Conservation (phyloP, 495 filamentous ascomycete species). For the Aspergillus conjunctus region DNA sequence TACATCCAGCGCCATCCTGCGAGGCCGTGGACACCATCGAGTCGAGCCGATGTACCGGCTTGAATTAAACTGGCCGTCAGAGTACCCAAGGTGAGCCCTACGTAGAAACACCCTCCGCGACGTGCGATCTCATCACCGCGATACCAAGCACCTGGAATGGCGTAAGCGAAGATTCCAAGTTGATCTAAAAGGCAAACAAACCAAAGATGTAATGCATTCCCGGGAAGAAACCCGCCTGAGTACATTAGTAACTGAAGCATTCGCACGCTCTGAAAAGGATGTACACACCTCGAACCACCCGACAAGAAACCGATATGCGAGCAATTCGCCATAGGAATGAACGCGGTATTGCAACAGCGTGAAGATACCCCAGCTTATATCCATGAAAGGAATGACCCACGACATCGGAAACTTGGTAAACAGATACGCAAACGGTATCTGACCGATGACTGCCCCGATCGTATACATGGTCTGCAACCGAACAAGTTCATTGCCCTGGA, state of each 20-base stretch:
- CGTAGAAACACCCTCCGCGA: conserved; percentile 52
- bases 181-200: conserved; percentile 43
- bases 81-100: conserved; percentile 50
- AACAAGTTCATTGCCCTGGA: conserved; percentile 17
- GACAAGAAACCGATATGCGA: conserved; percentile 72
- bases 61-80: conserved; percentile 55
- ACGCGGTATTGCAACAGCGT: conserved; percentile 49
- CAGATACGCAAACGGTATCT: conserved; percentile 53
- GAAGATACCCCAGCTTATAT: conserved; percentile 50
- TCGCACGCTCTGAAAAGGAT: not conserved
- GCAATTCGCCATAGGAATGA: conserved; percentile 34
- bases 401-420: conserved; percentile 53
- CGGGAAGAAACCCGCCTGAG: conserved; percentile 46
- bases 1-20: conserved; percentile 59
- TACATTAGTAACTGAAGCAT: not conserved
- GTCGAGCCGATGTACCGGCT: conserved; percentile 42
- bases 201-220: conserved; percentile 51
- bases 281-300: conserved; percentile 74
- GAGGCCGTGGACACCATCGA: conserved; percentile 50
- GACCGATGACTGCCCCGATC: conserved; percentile 53
- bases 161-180: not conserved
- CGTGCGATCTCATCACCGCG: conserved; percentile 44
- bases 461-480: conserved; percentile 29
- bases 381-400: conserved; percentile 44
- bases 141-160: conserved; percentile 30